Conservation (phyloP, 768 basidiomycete genomes). For the Dendrothele bispora region DNA sequence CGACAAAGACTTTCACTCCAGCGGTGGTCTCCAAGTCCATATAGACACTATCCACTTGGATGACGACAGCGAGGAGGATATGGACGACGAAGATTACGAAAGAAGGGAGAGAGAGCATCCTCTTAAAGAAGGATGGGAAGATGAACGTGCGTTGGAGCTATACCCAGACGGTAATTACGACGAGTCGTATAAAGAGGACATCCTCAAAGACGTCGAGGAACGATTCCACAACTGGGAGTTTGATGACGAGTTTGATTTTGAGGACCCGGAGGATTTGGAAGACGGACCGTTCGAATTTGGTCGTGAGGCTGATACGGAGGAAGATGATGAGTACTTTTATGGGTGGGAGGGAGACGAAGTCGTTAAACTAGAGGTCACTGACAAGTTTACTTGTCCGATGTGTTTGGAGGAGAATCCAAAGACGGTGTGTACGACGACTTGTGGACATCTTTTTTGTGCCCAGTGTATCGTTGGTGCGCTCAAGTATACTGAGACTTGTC, state of each 20-base stretch:
- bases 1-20: conserved; percentile 2
- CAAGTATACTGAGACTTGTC: conserved; percentile 3
- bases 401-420: not conserved
- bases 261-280: conserved; percentile 1
- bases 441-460: conserved; percentile 7
- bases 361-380: no score
- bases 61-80: no score
- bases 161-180: conserved; percentile 2
- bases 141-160: not conserved
- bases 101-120: no score
- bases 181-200: not conserved
- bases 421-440: conserved; percentile 1
- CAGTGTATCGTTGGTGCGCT: conserved; percentile 2
- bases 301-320: not conserved
- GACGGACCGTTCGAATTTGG: not conserved
- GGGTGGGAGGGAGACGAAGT: conserved; percentile 2
- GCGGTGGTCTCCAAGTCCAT: conserved; percentile 1
- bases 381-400: conserved; percentile 4
- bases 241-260: conserved; percentile 1
- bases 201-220: conserved; percentile 1
- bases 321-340: not conserved
- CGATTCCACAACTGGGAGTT: no score
- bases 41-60: not conserved
- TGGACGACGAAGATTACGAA: not conserved
- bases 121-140: conserved; percentile 3